Percentiles rank a stretch among this genome's conserved stretches.
Evolutionary conservation across 345 rosid genomes (phyloP).

Genomic region (Arabidopsis arenosa): DNA sequence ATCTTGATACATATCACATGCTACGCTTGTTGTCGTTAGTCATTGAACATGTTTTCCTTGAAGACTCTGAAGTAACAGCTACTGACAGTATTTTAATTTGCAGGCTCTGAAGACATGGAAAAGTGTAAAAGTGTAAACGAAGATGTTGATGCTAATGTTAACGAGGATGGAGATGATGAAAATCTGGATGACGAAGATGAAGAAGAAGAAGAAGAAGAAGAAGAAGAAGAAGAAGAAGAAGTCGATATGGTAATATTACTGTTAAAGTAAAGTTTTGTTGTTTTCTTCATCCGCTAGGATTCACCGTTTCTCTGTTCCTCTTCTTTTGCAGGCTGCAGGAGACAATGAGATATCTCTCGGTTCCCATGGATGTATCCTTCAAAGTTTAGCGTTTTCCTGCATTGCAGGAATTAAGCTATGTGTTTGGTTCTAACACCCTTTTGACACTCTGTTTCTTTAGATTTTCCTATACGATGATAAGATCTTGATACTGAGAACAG

Average conservation of each 20-base stretch:
- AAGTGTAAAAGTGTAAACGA: conserved; percentile 44
- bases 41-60: conserved; percentile 8
- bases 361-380: conserved; percentile 63
- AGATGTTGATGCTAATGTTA: conserved; percentile 57
- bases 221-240: conserved; percentile 48
- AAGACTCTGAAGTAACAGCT: conserved; percentile 18
- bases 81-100: conserved; percentile 31
- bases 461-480: conserved; percentile 56
- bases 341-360: conserved; percentile 63
- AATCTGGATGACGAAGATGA: conserved; percentile 64
- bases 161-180: conserved; percentile 66
- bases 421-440: conserved; percentile 12
- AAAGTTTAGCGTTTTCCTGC: conserved; percentile 9
- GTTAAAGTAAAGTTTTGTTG: background rate
- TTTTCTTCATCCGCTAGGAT: conserved; percentile 2
- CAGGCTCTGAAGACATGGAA: conserved; percentile 52
- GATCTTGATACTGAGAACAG: conserved; percentile 69
- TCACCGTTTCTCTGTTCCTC: conserved; percentile 6
- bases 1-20: background rate
- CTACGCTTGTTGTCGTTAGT: conserved; percentile 14
- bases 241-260: conserved; percentile 57
- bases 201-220: conserved; percentile 22
- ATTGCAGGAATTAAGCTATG: background rate
- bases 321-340: conserved; percentile 58
- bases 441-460: conserved; percentile 3